These are phyloP conservation scores for Sporobolomyces roseus DNA, from an alignment of 768 basidiomycete species.

Conservation along the genomic window DNA sequence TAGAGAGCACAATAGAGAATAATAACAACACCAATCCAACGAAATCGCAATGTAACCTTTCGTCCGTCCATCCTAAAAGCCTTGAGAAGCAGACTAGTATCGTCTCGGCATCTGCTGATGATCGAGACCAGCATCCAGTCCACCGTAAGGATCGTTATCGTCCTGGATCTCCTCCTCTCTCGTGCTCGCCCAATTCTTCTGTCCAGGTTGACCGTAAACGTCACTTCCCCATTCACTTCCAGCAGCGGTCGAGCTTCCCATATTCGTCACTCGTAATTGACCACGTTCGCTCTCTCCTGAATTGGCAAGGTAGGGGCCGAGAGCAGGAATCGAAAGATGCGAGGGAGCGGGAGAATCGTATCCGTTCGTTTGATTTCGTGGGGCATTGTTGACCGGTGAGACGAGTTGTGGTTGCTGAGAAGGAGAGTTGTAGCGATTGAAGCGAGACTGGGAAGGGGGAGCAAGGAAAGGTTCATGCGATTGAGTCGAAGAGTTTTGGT, in stretches of 20 bases:
- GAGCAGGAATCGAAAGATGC: conserved; percentile 10
- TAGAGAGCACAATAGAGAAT: no score
- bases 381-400: no score
- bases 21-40: no score
- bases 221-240: conserved; percentile 7
- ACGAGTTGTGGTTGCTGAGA: background rate
- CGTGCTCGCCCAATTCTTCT: background rate
- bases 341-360: conserved; percentile 14
- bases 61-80: no score
- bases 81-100: no score
- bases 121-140: conserved; percentile 8
- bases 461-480: background rate
- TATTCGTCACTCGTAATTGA: conserved; percentile 7
- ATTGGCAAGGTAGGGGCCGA: conserved; percentile 8
- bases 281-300: conserved; percentile 8
- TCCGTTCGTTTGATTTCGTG: conserved; percentile 3
- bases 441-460: conserved; percentile 12
- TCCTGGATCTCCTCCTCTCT: background rate
- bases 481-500: background rate
- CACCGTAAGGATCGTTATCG: conserved; percentile 13
- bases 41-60: no score
- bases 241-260: conserved; percentile 6
- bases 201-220: background rate
- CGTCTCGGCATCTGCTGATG: no score
- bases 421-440: conserved; percentile 9